Evolutionary conservation across 257 asterid species (phyloP).

Genomic region (Solanum corneliomulleri): DNA sequence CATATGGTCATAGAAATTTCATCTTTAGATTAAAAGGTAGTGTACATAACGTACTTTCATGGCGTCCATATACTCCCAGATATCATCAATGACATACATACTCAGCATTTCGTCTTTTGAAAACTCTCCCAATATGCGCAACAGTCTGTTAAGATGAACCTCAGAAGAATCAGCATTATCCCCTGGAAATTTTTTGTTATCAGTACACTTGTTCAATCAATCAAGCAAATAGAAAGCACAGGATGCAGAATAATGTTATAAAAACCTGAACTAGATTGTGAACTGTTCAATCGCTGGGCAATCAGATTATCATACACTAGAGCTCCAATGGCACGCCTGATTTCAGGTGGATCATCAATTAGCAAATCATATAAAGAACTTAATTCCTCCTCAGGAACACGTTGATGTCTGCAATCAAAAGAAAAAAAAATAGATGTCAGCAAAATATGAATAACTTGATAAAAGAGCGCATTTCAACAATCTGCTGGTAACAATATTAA

Average conservation of each 20-base stretch:
- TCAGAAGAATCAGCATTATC: slow-evolving; percentile 55
- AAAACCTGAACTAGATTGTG: slow-evolving; percentile 69
- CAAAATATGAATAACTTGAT: slow-evolving; percentile 11
- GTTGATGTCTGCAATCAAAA: slow-evolving; percentile 58
- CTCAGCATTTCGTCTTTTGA: slow-evolving; percentile 81
- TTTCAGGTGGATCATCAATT: slow-evolving; percentile 93
- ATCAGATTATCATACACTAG: slow-evolving; percentile 92
- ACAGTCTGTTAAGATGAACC: slow-evolving; percentile 76
- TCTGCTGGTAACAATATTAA: background rate
- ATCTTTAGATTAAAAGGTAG: background rate
- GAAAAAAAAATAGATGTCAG: slow-evolving; percentile 38
- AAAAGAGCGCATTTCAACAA: slow-evolving; percentile 9
- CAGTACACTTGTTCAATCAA: background rate
- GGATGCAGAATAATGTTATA: background rate
- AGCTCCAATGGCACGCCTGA: slow-evolving; percentile 91
- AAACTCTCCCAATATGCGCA: slow-evolving; percentile 84
- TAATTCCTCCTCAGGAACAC: slow-evolving; percentile 95
- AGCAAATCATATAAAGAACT: slow-evolving; percentile 89
- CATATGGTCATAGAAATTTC: background rate
- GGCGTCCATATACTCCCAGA: slow-evolving; percentile 99
- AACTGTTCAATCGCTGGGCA: slow-evolving; percentile 80
- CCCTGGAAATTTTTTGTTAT: slow-evolving; percentile 32
- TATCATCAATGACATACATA: slow-evolving; percentile 88
- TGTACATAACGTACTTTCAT: slow-evolving; percentile 62
- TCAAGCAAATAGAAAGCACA: background rate